Evolutionary conservation across 805 yeast genomes (phyloP).

Genomic region (Pichia pseudocactophila): DNA sequence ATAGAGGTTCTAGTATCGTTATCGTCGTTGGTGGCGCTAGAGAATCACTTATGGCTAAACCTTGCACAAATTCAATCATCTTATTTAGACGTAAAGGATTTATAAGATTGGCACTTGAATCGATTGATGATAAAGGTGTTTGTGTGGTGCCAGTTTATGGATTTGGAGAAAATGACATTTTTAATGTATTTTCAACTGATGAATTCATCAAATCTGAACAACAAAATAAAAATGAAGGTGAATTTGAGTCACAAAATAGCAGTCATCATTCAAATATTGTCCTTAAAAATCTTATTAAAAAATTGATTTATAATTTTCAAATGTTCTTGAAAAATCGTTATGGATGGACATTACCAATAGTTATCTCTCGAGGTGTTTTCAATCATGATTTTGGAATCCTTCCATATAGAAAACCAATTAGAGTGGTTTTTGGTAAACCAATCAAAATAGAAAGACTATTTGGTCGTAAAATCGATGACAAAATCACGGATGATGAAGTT

Average conservation of each 20-base stretch:
- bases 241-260: conserved; percentile 3
- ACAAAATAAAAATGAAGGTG: conserved; percentile 14
- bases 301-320: conserved; percentile 41
- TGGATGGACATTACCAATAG: conserved; percentile 85
- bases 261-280: not conserved
- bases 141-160: conserved; percentile 76
- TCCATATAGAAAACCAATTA: conserved; percentile 75
- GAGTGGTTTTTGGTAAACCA: conserved; percentile 68
- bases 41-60: conserved; percentile 65
- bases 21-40: conserved; percentile 96
- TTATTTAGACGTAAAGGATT: conserved; percentile 79
- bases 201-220: conserved; percentile 9
- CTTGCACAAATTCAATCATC: conserved; percentile 60
- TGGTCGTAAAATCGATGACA: conserved; percentile 20
- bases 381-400: conserved; percentile 86
- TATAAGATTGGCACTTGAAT: conserved; percentile 72
- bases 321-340: conserved; percentile 57
- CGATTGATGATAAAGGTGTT: conserved; percentile 21
- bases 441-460: conserved; percentile 27
- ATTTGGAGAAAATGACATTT: conserved; percentile 77
- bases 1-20: conserved; percentile 64
- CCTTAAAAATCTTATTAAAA: not conserved
- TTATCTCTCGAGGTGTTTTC: conserved; percentile 87
- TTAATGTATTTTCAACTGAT: conserved; percentile 32
- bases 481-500: conserved; percentile 36